Conservation (phyloP, 352 stramenopile species). For the Phytophthora tentaculata region DNA sequence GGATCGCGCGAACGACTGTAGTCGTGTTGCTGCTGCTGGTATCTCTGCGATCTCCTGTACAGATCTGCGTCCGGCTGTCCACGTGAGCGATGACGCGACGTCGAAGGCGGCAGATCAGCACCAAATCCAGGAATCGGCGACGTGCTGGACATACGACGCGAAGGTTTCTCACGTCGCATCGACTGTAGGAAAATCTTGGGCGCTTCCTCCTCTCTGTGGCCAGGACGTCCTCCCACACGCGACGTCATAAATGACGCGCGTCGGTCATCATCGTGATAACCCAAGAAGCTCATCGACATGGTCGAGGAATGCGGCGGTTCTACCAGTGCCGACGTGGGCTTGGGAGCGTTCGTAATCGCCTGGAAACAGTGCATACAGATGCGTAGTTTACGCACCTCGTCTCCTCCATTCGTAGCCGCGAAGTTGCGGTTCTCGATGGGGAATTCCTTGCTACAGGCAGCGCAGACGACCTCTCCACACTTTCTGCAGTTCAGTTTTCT, state of each 20-base stretch:
- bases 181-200: conserved; percentile 81
- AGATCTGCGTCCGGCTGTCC: conserved; percentile 26
- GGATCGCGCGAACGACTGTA: conserved; percentile 26
- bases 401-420: conserved; percentile 36
- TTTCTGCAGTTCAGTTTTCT: conserved; percentile 89
- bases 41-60: conserved; percentile 37
- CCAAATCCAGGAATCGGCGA: conserved; percentile 35
- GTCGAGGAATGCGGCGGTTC: conserved; percentile 63
- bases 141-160: conserved; percentile 37
- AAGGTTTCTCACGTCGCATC: conserved; percentile 53
- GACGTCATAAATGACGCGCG: conserved; percentile 45
- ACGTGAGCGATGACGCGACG: conserved; percentile 23
- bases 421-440: conserved; percentile 67
- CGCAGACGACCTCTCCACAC: conserved; percentile 88
- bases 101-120: conserved; percentile 23
- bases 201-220: conserved; percentile 29
- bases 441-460: conserved; percentile 87
- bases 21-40: conserved; percentile 36
- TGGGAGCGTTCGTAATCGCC: conserved; percentile 69
- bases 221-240: conserved; percentile 36
- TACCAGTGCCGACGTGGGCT: conserved; percentile 52
- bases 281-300: conserved; percentile 64
- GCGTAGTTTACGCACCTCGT: conserved; percentile 74
- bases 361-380: conserved; percentile 90
- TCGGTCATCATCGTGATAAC: conserved; percentile 69